These are phyloP conservation scores for Lasiodiplodia citricola DNA, from an alignment of 2,329 filamentous ascomycete genomes.

Conservation along the genomic window DNA sequence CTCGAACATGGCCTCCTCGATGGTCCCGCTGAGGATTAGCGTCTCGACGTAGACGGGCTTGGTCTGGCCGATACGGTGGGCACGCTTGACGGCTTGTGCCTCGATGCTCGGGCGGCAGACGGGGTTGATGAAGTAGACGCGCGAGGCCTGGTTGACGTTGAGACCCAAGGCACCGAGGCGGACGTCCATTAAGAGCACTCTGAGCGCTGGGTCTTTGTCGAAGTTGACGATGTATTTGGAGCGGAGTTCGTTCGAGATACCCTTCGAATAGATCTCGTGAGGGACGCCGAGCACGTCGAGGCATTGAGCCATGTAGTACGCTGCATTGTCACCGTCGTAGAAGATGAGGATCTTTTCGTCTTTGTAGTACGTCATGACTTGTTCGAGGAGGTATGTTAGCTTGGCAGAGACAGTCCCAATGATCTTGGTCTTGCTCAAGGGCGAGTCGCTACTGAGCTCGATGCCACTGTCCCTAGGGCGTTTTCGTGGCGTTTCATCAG, in stretches of 20 bases:
- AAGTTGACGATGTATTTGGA: conserved; percentile 81
- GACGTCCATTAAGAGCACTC: conserved; percentile 90
- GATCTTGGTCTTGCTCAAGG: conserved; percentile 66
- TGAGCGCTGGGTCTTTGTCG: conserved; percentile 69
- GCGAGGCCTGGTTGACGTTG: conserved; percentile 80
- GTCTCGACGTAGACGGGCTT: conserved; percentile 84
- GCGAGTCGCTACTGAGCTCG: conserved; percentile 50
- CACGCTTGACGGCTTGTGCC: conserved; percentile 89
- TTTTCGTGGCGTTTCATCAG: conserved; percentile 4
- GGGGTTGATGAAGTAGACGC: conserved; percentile 88
- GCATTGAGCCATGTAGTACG: conserved; percentile 82
- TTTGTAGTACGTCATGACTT: conserved; percentile 69
- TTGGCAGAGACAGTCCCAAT: conserved; percentile 87
- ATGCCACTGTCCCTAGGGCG: conserved; percentile 36
- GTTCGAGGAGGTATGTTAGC: conserved; percentile 81
- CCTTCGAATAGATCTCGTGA: conserved; percentile 70
- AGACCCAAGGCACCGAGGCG: conserved; percentile 85
- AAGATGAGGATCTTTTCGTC: conserved; percentile 90
- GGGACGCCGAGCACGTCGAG: conserved; percentile 73
- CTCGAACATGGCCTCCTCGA: conserved; percentile 84
- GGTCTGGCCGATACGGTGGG: conserved; percentile 83
- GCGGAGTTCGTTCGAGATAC: conserved; percentile 64
- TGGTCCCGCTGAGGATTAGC: conserved; percentile 75
- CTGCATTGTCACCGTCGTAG: conserved; percentile 86
- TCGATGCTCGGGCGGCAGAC: conserved; percentile 84